Conservation (phyloP, 768 basidiomycete genomes). For the Cystobasidium tubakii region DNA sequence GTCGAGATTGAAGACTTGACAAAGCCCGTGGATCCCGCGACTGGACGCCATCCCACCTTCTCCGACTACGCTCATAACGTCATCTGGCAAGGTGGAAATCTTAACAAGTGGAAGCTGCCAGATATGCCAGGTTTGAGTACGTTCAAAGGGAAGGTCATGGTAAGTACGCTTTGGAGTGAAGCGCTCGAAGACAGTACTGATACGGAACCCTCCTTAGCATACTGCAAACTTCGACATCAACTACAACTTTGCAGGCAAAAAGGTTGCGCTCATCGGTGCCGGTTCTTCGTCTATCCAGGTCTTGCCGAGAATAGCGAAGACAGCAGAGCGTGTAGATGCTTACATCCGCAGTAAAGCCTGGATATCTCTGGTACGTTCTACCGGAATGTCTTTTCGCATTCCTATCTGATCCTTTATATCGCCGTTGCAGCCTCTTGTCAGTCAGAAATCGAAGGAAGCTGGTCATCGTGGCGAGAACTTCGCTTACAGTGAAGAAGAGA, state of each 20-base stretch:
- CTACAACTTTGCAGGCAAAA: conserved; percentile 40
- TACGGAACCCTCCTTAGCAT: conserved; percentile 50
- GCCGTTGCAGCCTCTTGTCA: conserved; percentile 4
- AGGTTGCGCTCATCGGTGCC: conserved; percentile 41
- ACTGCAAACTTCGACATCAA: conserved; percentile 57
- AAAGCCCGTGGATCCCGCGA: conserved; percentile 20
- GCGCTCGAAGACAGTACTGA: too few relatives aligned
- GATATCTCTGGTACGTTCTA: conserved; percentile 8
- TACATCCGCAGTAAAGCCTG: conserved; percentile 38
- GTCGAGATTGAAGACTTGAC: conserved; percentile 19
- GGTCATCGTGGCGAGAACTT: conserved; percentile 40
- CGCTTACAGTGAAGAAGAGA: conserved; percentile 38
- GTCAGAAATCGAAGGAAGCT: conserved; percentile 38
- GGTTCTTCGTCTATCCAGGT: conserved; percentile 44
- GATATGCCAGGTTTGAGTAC: conserved; percentile 58
- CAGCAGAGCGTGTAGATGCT: conserved; percentile 30
- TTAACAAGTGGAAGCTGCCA: conserved; percentile 61
- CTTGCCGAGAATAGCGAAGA: conserved; percentile 38
- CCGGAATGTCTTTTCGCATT: too few relatives aligned
- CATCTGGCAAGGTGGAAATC: conserved; percentile 28
- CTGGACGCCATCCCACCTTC: conserved; percentile 13
- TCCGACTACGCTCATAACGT: conserved; percentile 24
- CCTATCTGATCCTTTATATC: not conserved
- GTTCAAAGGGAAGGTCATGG: conserved; percentile 54
- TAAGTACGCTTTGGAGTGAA: not conserved